These are phyloP conservation scores for Chytriomyces confervae DNA, from an alignment of 192 early-diverging fungal genomes.

Conservation along the genomic window DNA sequence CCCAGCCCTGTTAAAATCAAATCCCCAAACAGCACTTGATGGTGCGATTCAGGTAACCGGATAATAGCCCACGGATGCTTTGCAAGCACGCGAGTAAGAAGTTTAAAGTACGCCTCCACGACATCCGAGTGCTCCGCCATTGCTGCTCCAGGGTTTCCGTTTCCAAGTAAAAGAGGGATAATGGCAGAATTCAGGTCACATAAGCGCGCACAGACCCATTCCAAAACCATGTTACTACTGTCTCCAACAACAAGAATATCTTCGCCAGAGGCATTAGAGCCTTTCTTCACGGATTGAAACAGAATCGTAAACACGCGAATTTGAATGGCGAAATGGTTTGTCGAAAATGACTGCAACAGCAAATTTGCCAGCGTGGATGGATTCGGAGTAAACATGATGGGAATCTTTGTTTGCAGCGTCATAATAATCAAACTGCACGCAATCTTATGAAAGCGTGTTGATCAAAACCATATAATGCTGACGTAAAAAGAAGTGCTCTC, in stretches of 20 bases:
- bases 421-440: conserved; percentile 16
- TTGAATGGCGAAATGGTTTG: conserved; percentile 23
- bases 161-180: conserved; percentile 13
- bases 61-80: conserved; percentile 38
- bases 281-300: background rate
- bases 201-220: conserved; percentile 23
- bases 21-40: conserved; percentile 28
- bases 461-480: background rate
- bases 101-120: conserved; percentile 40
- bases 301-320: conserved; percentile 18
- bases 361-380: conserved; percentile 1
- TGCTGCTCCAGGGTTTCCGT: conserved; percentile 11
- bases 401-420: conserved; percentile 20
- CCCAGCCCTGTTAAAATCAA: conserved; percentile 28
- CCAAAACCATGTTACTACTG: background rate
- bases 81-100: conserved; percentile 31
- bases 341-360: conserved; percentile 13
- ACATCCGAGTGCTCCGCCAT: conserved; percentile 41
- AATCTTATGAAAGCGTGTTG: background rate
- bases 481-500: conserved; percentile 1
- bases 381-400: conserved; percentile 33
- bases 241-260: conserved; percentile 26
- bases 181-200: conserved; percentile 24
- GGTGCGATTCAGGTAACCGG: conserved; percentile 19
- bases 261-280: background rate